Evolutionary conservation across 192 early-diverging fungal species (phyloP), one percentile per base, ranked within the genome.

Genomic region (Linnemannia elongata): DNA sequence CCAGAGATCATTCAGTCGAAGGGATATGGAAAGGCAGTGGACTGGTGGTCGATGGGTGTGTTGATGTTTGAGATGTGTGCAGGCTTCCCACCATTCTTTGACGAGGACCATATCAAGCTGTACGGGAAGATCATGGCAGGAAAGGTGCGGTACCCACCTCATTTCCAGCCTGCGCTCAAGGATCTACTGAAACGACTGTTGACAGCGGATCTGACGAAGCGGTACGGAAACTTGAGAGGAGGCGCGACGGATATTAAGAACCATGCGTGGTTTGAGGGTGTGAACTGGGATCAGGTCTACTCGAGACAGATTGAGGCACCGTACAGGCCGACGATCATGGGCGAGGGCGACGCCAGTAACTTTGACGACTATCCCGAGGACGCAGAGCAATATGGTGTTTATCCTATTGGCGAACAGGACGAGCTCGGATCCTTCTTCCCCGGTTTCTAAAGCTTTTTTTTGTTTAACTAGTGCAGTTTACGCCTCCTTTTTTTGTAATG

Each of bases 41-140:
- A 98, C 88, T 98, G 97, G 97, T 98, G 95, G 93, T 95, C 96
- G 60, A 92, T 98, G 77, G 97, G 97, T 60, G 92, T 98, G 69
- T 88, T 98, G 66, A 96, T 98, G 68, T 97, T 96, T 85, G 96
- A 97, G 90, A 98, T 98, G 97, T 91, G 97, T 41, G 97, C 97
- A 27, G 97, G 97, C 55, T 94, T 96, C 79, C 97, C 97, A 77
- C 97, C 97, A n/a, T 98, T 98, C 91, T 96, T 96, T 82, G 97
- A 97, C 90, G 97, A 98, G 75, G 96, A 97, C 78, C 97, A 96
- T 81, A 94, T 96, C 87, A 95, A 96, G 77, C 80, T 98, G 72
- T 98, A 97, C 87, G 97, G 97, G 90, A 97, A 97, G 90, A 97
- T 98, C 76, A 89, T 98, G 80, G 92, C 91, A 22, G 96, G 97